These are phyloP conservation scores for Quercus phellos DNA, from an alignment of 331 rosid species.

Conservation along the genomic window DNA sequence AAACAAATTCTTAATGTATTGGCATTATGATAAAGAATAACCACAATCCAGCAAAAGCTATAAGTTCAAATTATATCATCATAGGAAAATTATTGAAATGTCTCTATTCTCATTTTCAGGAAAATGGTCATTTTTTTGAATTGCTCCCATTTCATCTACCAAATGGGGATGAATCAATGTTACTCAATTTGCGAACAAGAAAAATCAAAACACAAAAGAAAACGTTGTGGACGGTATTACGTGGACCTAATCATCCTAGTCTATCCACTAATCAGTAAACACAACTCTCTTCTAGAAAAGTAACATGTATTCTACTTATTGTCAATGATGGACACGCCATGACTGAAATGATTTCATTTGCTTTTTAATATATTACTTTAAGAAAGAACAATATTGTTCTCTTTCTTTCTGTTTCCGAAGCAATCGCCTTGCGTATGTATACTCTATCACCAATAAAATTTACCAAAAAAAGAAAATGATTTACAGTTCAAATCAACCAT, in stretches of 20 bases:
- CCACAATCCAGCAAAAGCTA: too few relatives aligned
- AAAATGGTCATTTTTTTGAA: too few relatives aligned
- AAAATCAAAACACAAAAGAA: neutral
- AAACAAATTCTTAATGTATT: fast-evolving
- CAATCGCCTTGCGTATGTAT: neutral
- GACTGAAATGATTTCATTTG: neutral
- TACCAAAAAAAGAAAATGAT: too few relatives aligned
- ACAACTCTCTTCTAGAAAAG: neutral
- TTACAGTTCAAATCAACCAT: too few relatives aligned
- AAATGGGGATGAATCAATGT: too few relatives aligned
- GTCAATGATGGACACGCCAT: neutral
- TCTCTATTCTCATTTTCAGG: too few relatives aligned
- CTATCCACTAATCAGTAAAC: neutral
- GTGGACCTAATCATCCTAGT: neutral
- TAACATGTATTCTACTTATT: neutral
- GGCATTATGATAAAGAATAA: too few relatives aligned
- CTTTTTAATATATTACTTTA: neutral
- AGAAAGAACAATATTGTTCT: neutral
- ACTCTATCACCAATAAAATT: neutral
- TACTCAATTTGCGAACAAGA: too few relatives aligned
- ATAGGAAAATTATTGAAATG: too few relatives aligned
- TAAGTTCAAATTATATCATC: too few relatives aligned
- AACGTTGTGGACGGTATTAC: neutral
- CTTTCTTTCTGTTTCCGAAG: neutral
- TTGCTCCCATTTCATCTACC: too few relatives aligned